Evolutionary conservation across 805 yeast species (phyloP), one percentile per base, ranked within the genome.

Genomic region (Grigorovia humatica): DNA sequence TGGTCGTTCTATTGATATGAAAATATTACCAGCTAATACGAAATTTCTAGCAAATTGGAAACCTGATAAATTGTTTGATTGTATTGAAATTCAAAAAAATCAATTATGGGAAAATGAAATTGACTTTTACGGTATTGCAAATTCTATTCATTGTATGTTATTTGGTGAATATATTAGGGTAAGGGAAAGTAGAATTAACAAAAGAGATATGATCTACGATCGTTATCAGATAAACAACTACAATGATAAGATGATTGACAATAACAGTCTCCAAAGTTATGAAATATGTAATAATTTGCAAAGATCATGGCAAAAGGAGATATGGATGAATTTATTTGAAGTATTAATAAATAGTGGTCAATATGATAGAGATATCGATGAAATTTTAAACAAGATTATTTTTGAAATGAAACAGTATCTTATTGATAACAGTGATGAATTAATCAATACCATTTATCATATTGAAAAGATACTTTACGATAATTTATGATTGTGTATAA

Each of bases 81-180:
- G 95, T 61, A 79, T 79, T 4, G 88, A 83, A 58, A 79, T 86
- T 81, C 70, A 79, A 50, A 66, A 75, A 2, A 70, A 75, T 4
- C 60, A 71, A 48, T 76, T 84, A 0, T 89, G 96, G 95, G 77
- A 79, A 2, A 86, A 76, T 60, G 88, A 89, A 62, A 82, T 83
- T 2, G 97, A 89, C 67, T 88, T 88, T 62, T 85, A 77, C 64
- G 96, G 96, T 0, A 55, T 87, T 18, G 96, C 96, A 0, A 77
- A 81, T 38, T 77, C 85, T 0, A 70, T 88, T 2, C 91, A 88
- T 59, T 75, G 82, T 0, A 68, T 89, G 74, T 69, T 89, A 17
- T 88, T 82, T 70, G 95, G 95, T 0, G 70, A 74, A 13, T 74
- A 75, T 51, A 82, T 88, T 4, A 38, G 17, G 13, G 8, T 38